Evolutionary conservation across 352 stramenopile genomes (phyloP).

Genomic region (Globisporangium takayamanum): DNA sequence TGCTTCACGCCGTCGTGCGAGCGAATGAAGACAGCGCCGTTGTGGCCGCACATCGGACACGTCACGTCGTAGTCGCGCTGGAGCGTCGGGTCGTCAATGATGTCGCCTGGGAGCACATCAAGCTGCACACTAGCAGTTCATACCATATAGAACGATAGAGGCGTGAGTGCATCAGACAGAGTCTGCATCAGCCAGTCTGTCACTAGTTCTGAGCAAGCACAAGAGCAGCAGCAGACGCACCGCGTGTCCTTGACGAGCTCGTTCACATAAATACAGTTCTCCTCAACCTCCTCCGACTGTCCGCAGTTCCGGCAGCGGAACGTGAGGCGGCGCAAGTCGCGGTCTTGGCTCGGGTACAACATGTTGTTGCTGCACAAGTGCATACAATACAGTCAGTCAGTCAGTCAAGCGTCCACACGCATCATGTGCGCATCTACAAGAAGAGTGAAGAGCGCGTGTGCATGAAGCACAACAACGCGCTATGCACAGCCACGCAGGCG

Average conservation of each 20-base stretch:
- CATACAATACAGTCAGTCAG: neutral
- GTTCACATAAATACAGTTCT: constrained; percentile 91
- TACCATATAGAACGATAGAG: no score
- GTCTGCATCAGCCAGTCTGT: no score
- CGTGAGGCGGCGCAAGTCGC: constrained; percentile 75
- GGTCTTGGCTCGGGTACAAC: constrained; percentile 87
- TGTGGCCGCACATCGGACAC: constrained; percentile 71
- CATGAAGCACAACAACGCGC: neutral
- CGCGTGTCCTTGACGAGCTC: constrained; percentile 86
- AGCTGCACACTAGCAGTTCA: constrained; percentile 54
- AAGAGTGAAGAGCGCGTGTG: neutral
- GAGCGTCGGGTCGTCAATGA: constrained; percentile 86
- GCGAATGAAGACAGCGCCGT: constrained; percentile 83
- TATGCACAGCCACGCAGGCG: neutral
- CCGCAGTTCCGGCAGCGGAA: constrained; percentile 86
- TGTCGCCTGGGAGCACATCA: constrained; percentile 77
- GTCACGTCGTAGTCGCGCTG: constrained; percentile 84
- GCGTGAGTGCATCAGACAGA: no score
- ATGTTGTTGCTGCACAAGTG: constrained; percentile 80
- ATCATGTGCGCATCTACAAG: neutral
- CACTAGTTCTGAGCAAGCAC: neutral
- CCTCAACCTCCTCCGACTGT: constrained; percentile 79
- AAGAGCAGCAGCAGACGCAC: constrained; percentile 21
- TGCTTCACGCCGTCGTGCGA: constrained; percentile 87
- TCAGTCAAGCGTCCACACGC: neutral